Evolutionary conservation across 305 asterid genomes (phyloP).

Genomic region (Fraxinus ornus): DNA sequence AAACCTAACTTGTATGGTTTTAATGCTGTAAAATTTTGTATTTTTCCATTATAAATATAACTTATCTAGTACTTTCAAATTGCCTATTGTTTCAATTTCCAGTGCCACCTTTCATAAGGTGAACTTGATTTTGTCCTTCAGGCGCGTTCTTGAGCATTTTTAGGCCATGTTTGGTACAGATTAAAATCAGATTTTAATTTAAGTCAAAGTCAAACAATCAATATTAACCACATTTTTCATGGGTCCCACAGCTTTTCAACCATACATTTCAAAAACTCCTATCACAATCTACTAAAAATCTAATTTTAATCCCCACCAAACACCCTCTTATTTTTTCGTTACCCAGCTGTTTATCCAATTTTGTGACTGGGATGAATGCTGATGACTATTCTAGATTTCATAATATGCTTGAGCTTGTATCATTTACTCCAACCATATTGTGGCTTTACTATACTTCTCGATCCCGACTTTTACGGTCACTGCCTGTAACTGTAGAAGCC

Average conservation of each 20-base stretch:
- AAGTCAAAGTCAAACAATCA: too few species aligned
- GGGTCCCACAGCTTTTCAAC: too few species aligned
- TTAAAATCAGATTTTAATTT: too few species aligned
- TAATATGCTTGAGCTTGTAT: neutral
- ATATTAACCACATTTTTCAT: too few species aligned
- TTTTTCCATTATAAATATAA: neutral
- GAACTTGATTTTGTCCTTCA: neutral
- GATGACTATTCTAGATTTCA: neutral
- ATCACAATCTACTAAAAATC: too few species aligned
- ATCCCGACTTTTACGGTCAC: neutral
- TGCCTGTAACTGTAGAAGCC: neutral
- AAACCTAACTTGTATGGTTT: neutral
- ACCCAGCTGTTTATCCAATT: neutral
- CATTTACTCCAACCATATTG: neutral
- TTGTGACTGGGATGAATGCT: neutral
- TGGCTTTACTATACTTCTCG: neutral
- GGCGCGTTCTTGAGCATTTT: neutral
- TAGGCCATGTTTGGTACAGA: neutral
- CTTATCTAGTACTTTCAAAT: neutral
- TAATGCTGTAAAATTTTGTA: neutral
- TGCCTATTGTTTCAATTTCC: conserved; percentile 21
- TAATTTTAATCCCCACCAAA: too few species aligned
- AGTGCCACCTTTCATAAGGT: neutral
- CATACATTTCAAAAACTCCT: too few species aligned
- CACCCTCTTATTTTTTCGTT: neutral